Percentiles rank a stretch among this genome's conserved stretches.
Conservation (phyloP, 371 early-diverging fungal species). For the Circinella minor region DNA sequence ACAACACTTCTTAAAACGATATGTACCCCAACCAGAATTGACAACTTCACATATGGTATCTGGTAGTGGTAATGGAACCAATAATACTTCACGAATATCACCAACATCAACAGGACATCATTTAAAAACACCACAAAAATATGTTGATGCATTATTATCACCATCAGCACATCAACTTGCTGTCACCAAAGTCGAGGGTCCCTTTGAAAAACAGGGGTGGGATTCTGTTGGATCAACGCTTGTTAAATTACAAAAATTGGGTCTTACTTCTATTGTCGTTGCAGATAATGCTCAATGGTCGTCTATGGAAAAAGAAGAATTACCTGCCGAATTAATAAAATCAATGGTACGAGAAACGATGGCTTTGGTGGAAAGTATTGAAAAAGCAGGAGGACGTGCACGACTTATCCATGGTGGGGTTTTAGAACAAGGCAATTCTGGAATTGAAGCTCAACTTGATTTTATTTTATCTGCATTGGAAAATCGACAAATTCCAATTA, state of each 20-base stretch:
- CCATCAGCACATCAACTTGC: conserved; percentile 59
- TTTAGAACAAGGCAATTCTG: conserved; percentile 21
- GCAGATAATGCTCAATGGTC: conserved; percentile 61
- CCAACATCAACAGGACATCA: conserved; percentile 7
- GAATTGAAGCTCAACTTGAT: conserved; percentile 37
- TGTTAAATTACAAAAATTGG: conserved; percentile 71
- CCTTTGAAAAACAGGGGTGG: conserved; percentile 58
- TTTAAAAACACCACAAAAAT: conserved; percentile 41
- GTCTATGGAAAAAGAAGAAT: conserved; percentile 22
- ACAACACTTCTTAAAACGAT: conserved; percentile 73
- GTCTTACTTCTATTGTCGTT: conserved; percentile 74
- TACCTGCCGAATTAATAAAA: conserved; percentile 36
- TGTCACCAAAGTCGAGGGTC: conserved; percentile 64
- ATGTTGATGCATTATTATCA: conserved; percentile 53
- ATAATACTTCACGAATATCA: conserved; percentile 9
- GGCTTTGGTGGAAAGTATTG: conserved; percentile 74
- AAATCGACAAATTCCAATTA: conserved; percentile 47
- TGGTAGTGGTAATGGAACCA: neutral
- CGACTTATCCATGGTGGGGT: conserved; percentile 56
- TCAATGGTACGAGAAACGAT: conserved; percentile 63
- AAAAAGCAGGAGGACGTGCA: conserved; percentile 78
- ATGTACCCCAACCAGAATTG: conserved; percentile 44
- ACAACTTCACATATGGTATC: conserved; percentile 9
- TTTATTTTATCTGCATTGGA: conserved; percentile 46
- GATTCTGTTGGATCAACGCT: conserved; percentile 61